Conservation (phyloP, 495 filamentous ascomycete genomes). For the Hypoxylon intermedium region DNA sequence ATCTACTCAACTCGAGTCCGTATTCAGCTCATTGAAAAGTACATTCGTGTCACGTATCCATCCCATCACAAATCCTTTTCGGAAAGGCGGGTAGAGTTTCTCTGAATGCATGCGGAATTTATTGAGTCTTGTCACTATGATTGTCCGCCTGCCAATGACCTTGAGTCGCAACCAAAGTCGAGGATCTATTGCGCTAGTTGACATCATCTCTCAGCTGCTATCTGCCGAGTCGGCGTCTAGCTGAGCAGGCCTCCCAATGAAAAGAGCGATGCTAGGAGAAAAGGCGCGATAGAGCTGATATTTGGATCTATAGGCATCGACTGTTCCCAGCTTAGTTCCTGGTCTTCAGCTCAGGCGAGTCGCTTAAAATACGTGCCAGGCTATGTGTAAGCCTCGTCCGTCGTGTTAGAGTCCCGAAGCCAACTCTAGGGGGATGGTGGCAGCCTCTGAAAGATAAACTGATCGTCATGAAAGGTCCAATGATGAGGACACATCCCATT, state of each 20-base stretch:
- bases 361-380: not conserved
- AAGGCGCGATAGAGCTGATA: not conserved
- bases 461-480: conserved; percentile 15
- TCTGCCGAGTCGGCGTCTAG: conserved; percentile 17
- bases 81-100: conserved; percentile 15
- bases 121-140: conserved; percentile 13
- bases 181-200: conserved; percentile 20
- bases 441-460: not conserved
- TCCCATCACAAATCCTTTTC: conserved; percentile 18
- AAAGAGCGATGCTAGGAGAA: conserved; percentile 4
- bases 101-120: conserved; percentile 8
- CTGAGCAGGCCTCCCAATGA: conserved; percentile 26
- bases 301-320: conserved; percentile 4
- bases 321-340: not conserved
- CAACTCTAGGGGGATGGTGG: conserved; percentile 1
- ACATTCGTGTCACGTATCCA: conserved; percentile 20
- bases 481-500: conserved; percentile 22
- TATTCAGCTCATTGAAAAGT: conserved; percentile 23
- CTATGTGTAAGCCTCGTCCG: conserved; percentile 6
- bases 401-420: conserved; percentile 1
- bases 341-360: not conserved
- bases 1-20: conserved; percentile 24
- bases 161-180: conserved; percentile 26
- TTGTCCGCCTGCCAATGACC: conserved; percentile 20
- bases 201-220: conserved; percentile 36